Evolutionary conservation across 768 basidiomycete species (phyloP), one percentile per base, ranked within the genome.

Genomic region (Boletus vinaceobasis): DNA sequence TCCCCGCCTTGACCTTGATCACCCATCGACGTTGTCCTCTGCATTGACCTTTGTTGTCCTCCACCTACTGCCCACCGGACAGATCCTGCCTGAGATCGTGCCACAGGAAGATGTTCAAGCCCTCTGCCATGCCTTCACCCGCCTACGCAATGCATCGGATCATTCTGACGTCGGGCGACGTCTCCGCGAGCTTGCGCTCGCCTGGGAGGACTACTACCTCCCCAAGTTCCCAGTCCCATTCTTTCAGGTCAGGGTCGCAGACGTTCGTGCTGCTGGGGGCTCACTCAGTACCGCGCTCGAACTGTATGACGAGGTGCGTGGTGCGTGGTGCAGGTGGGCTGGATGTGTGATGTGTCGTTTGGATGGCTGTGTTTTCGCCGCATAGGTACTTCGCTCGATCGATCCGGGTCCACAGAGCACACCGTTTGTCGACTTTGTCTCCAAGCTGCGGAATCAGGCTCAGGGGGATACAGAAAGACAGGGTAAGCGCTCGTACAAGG

Each of bases 191-290:
- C 57, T 71, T 8, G 69, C 68, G 0, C 60, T 70, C 15, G 55
- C 59, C 4, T 70, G 70, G 69, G 69, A 70, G 29, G 66, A 70
- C 43, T 66, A 71, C 49, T 70, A 57, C 38, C 67, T 70, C 13
- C 68, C 68, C 23, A 70, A 62, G 36, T 70, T 51, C 32, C 69
- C 70, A 2, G 23, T 70, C 21, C 70, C 69, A 1, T 70, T 70
- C 36, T 70, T 70, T 5, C 65, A 66, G 26, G 69, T 70, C 43
- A 60, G 69, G 27, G 69, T 70, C 14, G 69, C 69, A 7, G 69
- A 70, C 39, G 70, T 70, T 23, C 65, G 69, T 11, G 69, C 70
- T 8, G 27, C 52, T 0, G 69, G 69, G 0, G 70, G 69, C 2
- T 71, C 69, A 6, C 62, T 71, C 48, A 70, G 56, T 1, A 70